A percentile compares a stretch with the other conserved stretches of the same genome.
These are phyloP conservation scores for Adansonia grandidieri DNA, from an alignment of 441 rosid species.

Conservation along the genomic window DNA sequence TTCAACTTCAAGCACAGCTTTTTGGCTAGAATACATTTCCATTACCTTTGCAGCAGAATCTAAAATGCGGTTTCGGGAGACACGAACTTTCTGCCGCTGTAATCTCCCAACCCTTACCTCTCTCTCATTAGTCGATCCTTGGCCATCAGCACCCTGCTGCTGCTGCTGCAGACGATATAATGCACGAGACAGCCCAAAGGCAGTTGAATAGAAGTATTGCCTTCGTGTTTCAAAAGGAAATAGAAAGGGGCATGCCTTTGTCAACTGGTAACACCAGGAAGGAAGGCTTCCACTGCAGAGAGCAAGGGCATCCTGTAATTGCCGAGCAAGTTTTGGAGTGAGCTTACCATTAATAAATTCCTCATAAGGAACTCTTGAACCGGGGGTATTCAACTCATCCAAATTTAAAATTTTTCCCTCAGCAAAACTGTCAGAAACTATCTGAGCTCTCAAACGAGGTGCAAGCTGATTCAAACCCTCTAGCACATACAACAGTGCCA, in stretches of 20 bases:
- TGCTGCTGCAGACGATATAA: constrained; percentile 98
- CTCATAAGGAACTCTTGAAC: constrained; percentile 69
- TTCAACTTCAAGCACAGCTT: constrained; percentile 99
- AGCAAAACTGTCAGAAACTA: constrained; percentile 61
- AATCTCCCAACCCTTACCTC: constrained; percentile 95
- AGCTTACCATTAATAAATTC: constrained; percentile 92
- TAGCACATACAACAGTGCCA: constrained; percentile 85
- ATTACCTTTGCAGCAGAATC: constrained; percentile 99
- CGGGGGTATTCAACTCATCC: constrained; percentile 59
- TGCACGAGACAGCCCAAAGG: constrained; percentile 99
- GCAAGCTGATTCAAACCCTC: constrained; percentile 97
- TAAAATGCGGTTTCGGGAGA: constrained; percentile 91
- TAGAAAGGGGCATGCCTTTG: constrained; percentile 95
- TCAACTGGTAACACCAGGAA: constrained; percentile 97
- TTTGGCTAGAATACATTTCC: constrained; percentile 99
- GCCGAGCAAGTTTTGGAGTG: constrained; percentile 98
- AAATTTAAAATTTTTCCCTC: constrained; percentile 67
- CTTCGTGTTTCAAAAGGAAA: constrained; percentile 98
- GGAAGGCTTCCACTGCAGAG: constrained; percentile 99
- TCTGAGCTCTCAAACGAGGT: constrained; percentile 80
- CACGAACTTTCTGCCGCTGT: constrained; percentile 99
- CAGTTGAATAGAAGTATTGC: constrained; percentile 97
- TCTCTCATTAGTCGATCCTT: constrained; percentile 82
- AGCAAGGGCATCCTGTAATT: constrained; percentile 99
- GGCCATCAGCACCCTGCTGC: constrained; percentile 99